Evolutionary conservation across 1,139 yeast species (phyloP), one percentile per base, ranked within the genome.

Genomic region (Kluyveromyces marxianus): DNA sequence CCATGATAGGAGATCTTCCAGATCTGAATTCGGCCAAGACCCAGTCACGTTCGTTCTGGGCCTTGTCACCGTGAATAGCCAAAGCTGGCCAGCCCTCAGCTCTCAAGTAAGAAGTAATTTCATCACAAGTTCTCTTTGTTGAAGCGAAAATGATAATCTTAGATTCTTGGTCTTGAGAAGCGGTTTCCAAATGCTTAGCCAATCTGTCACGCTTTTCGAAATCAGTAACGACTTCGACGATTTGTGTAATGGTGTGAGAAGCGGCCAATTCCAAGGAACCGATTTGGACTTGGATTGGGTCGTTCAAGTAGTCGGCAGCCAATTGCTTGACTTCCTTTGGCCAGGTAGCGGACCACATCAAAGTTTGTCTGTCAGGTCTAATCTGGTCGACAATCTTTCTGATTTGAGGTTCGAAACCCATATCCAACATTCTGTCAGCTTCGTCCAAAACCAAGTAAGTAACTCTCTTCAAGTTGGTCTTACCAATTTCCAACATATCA

Each of bases 301-400:
- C 96, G 52, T 79, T 72, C 68, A 90, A 76, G 70, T 88, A 92
- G 69, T 92, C 98, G 62, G 83, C 77, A 55, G 97, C 94, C 65
- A 92, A 77, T 57, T 81, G 75, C 75, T 90, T 95, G 54, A 92
- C 97, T 69, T 88, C 95, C 77, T 89, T 89, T 63, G 98, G 98
- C 98, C 98, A 92, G 47, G 98, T 92, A 58, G 98, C 98, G 55
- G 97, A 89, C 97, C 97, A 92, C 97, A 92, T 87, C 65, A 92
- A 78, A 51, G 98, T 92, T 75, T 92, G 98, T 73, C 96, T 85
- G 68, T 89, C 96, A 52, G 96, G 96, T 72, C 96, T 83, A 65
- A 88, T 88, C 75, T 87, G 96, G 62, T 87, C 95, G 57, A 89
- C 88, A 68, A 88, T 89, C 72, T 87, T 87, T 75, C 96, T 80